Percentiles rank a stretch among this genome's conserved stretches.
Evolutionary conservation across 2,329 filamentous ascomycete genomes (phyloP).

Genomic region (Coleophoma eucalyptorum): DNA sequence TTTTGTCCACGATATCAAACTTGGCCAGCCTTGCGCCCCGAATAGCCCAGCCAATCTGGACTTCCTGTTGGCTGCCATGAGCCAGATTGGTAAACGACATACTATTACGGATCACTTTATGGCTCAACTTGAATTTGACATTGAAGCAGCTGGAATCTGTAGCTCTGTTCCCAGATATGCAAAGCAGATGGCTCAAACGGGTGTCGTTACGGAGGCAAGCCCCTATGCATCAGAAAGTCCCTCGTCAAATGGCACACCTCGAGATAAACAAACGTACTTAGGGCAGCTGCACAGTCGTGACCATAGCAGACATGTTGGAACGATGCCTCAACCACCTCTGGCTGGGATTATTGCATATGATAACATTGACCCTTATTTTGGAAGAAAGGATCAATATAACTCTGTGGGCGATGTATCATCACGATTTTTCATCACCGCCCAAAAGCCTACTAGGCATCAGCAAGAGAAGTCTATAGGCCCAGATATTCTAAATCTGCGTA

Average conservation of each 20-base stretch:
- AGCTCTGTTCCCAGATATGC: not conserved
- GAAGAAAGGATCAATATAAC: not conserved
- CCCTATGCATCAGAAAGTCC: not conserved
- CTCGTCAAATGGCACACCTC: not conserved
- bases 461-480: not conserved
- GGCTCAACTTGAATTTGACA: conserved; percentile 80
- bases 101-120: conserved; percentile 78
- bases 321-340: not conserved
- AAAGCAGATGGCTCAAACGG: not conserved
- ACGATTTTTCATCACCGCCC: not conserved
- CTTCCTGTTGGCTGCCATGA: conserved; percentile 76
- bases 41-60: conserved; percentile 51
- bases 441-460: not conserved
- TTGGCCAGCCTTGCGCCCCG: conserved; percentile 8
- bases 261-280: not conserved
- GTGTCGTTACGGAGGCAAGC: not conserved
- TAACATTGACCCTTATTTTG: no score
- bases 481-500: not conserved
- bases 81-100: conserved; percentile 69
- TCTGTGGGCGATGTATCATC: not conserved
- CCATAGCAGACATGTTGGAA: not conserved
- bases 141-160: conserved; percentile 41
- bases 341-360: not conserved
- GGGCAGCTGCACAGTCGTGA: not conserved
- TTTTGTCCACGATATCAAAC: conserved; percentile 71